Evolutionary conservation across 768 basidiomycete genomes (phyloP).

Genomic region (Boletus huronensis): DNA sequence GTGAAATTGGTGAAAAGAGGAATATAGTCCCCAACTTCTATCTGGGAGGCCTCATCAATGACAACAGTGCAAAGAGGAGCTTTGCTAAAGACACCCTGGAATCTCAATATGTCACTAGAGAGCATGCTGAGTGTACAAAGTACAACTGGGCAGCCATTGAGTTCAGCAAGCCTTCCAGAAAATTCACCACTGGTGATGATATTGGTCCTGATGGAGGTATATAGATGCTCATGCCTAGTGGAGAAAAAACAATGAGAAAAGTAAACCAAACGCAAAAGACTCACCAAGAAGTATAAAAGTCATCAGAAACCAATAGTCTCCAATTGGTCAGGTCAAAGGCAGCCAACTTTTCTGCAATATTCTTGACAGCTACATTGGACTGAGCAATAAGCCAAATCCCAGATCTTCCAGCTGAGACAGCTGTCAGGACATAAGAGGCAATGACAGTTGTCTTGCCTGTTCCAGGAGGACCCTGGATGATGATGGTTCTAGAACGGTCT

Average conservation of each 20-base stretch:
- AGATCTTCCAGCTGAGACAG: constrained; percentile 35
- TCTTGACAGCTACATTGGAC: constrained; percentile 86
- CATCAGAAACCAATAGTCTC: constrained; percentile 67
- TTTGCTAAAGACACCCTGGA: constrained; percentile 18
- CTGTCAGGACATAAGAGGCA: constrained; percentile 53
- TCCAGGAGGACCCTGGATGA: constrained; percentile 53
- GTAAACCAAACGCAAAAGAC: constrained; percentile 14
- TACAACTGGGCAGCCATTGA: constrained; percentile 50
- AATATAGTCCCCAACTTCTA: constrained; percentile 54
- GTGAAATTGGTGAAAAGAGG: constrained; percentile 33
- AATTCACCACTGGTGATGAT: constrained; percentile 50
- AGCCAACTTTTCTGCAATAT: constrained; percentile 80
- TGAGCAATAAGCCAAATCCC: constrained; percentile 83
- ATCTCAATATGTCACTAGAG: constrained; percentile 35
- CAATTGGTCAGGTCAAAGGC: constrained; percentile 51
- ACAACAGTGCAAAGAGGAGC: constrained; percentile 47
- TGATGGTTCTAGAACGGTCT: constrained; percentile 35
- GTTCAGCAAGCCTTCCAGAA: constrained; percentile 27
- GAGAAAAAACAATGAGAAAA: constrained; percentile 4
- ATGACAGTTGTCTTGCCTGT: constrained; percentile 77
- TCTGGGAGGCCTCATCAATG: constrained; percentile 67
- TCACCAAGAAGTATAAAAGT: constrained; percentile 67
- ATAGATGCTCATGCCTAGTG: constrained; percentile 78
- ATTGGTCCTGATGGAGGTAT: constrained; percentile 44
- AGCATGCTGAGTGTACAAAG: constrained; percentile 81